Evolutionary conservation across 345 rosid genomes (phyloP), one percentile per base, ranked within the genome.

Genomic region (Salix udensis): DNA sequence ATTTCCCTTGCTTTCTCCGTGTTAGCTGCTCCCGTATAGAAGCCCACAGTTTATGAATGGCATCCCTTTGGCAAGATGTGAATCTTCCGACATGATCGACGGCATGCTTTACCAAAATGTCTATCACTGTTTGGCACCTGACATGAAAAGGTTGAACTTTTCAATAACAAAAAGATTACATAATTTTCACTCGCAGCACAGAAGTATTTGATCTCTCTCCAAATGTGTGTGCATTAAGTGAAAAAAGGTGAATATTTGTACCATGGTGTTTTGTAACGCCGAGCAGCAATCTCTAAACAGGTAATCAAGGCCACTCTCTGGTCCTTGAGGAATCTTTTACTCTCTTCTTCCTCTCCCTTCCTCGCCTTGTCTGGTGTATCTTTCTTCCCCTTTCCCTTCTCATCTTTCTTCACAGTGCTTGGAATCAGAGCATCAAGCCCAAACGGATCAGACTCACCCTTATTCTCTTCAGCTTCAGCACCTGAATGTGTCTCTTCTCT

Each of bases 21-120:
- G 80, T 78, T 72, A 87, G 97, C 70, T 92, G 99, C 75, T 96
- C 96, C 64, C 91, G 79, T 39, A 96, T 88, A 18, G 99, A 96
- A 42, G 86, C 86, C 99, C 95, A 93, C 4, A 96, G 97, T 83
- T 91, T 94, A 79, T 67, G 87, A 39, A 96, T 88, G 73, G 98
- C 99, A 79, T 83, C 93, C 78, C 99, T 90, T 77, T 93, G 99
- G 31, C 52, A 84, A 58, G 90, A 82, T 11, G 97, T 94, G 87
- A 96, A 94, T 82, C 90, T 96, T 26, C 86, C 74, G 69, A 88
- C 90, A 71, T 92, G 89, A 72, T 96, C 97, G 65, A 72, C 91
- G 8, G 99, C 99, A 80, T 91, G 97, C 87, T 96, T 92, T 64
- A 91, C 99, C 87, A 96, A 78, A 82, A 96, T 96, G 86, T 93